These are phyloP conservation scores for Discostella pseudostelligera DNA, from an alignment of 108 stramenopile genomes.

Conservation along the genomic window DNA sequence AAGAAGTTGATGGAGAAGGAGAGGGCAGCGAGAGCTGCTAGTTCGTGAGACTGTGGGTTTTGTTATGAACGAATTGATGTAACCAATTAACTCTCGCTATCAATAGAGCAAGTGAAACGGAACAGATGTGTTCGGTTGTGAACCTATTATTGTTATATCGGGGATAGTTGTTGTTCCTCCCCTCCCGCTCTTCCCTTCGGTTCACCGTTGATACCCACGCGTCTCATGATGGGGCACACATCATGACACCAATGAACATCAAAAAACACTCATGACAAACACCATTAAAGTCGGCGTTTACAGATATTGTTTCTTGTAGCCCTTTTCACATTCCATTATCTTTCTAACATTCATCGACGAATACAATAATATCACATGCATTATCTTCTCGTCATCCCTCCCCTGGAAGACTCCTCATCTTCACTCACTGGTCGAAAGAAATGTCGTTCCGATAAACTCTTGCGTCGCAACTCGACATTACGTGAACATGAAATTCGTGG, in stretches of 20 bases:
- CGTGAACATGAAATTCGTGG: slow-evolving; percentile 27
- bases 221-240: too few species aligned
- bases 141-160: too few species aligned
- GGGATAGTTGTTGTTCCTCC: too few species aligned
- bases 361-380: background rate
- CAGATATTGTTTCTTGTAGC: too few species aligned
- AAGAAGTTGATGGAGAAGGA: slow-evolving; percentile 30
- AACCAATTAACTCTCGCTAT: too few species aligned
- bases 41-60: background rate
- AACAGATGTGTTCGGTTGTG: too few species aligned
- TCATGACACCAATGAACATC: too few species aligned
- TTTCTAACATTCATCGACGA: background rate
- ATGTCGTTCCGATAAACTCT: slow-evolving; percentile 30
- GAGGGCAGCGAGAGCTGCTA: background rate
- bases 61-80: too few species aligned
- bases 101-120: background rate
- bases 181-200: too few species aligned
- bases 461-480: slow-evolving; percentile 39
- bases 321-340: too few species aligned
- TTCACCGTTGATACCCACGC: too few species aligned
- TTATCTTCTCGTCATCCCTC: background rate
- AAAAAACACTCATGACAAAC: too few species aligned
- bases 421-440: slow-evolving; percentile 37
- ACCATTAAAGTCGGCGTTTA: background rate
- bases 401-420: slow-evolving; percentile 30